Evolutionary conservation across 768 basidiomycete genomes (phyloP).

Genomic region (Clitopilus passeckerianus): DNA sequence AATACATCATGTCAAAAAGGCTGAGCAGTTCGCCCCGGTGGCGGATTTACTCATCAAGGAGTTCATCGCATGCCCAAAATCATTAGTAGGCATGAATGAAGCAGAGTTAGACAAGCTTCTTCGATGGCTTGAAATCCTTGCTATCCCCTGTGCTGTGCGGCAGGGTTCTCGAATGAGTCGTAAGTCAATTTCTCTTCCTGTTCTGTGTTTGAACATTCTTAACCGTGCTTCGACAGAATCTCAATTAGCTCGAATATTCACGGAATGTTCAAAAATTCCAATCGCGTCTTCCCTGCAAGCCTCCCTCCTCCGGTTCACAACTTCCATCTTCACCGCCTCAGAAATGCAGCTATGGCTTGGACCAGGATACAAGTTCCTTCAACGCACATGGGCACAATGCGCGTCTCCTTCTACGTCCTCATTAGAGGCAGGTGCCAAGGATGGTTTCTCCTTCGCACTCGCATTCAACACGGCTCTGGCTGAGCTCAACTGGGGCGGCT

Average conservation of each 20-base stretch:
- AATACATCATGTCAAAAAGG: conserved; percentile 74
- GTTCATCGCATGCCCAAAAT: conserved; percentile 22
- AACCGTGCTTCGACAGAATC: conserved; percentile 23
- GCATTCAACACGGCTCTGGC: conserved; percentile 57
- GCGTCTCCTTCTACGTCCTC: not conserved
- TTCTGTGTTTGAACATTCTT: no score
- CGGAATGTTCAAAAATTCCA: conserved; percentile 23
- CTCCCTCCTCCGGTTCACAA: conserved; percentile 33
- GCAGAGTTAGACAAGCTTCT: conserved; percentile 34
- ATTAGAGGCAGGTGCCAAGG: not conserved
- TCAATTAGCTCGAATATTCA: conserved; percentile 28
- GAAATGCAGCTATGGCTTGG: conserved; percentile 48
- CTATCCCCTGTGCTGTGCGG: conserved; percentile 57
- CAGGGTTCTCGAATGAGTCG: conserved; percentile 66
- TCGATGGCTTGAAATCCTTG: conserved; percentile 52
- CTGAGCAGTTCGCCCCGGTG: conserved; percentile 58
- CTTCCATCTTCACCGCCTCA: conserved; percentile 33
- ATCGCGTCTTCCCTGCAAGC: conserved; percentile 21
- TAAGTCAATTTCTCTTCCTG: conserved; percentile 24
- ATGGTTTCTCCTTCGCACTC: conserved; percentile 34
- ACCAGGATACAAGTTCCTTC: conserved; percentile 52
- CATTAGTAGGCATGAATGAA: conserved; percentile 8
- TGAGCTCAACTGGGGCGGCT: conserved; percentile 70
- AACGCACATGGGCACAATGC: conserved; percentile 36
- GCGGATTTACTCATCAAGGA: conserved; percentile 47